Base-by-base conservation (phyloP, 495 filamentous ascomycete species). In the Lichenothelia convexa region DNA sequence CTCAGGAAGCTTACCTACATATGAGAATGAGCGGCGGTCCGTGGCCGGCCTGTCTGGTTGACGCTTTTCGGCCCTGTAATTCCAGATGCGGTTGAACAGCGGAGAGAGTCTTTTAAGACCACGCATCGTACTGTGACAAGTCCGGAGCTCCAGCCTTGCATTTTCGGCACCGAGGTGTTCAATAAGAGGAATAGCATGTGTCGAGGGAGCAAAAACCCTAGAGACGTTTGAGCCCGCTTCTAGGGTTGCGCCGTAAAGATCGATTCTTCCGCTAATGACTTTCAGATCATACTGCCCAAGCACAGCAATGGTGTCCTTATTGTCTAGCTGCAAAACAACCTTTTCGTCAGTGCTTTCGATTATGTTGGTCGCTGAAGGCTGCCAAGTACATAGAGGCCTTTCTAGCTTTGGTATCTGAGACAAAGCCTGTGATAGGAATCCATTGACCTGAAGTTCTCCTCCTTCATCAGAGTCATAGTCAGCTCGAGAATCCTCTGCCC, bases 171-270 rank as follows among this genome's bases (percentile, higher is more conserved):
- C 52, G 13, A 56, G 58, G 38, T 65, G 74, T 35, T 71, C 64
- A 32, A 92, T 68, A 7, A 77, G 64, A 1, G 82, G 81, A 12
- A 89, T 57, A 4, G 81, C 73, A 53, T 89, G 81, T 6, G 77
- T 84, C 24, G 67, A 71, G 8, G 80, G 76, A 21, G 78, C 76
- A 58, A 75, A 78, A 6, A 87, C 66, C 52, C 72, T 63, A 41
- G 75, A 65, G 0, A 64, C 35, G 1, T 49, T 46, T 12, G 67
- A 57, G 0, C 67, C 68, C 6, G 67, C 51, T 22, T 60, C 60
- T 5, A 91, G 41, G 15, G 65, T 70, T 0, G 79, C 73, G 3
- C 82, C 82, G 45, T 68, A 61, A 15, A 78, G 40, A 42, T 69
- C 69, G 18, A 85, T 57, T 26, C 73, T 67, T 18, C 75, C 72